These are phyloP conservation scores for Rhizopus stolonifer DNA, from an alignment of 371 early-diverging fungal genomes.

Conservation along the genomic window DNA sequence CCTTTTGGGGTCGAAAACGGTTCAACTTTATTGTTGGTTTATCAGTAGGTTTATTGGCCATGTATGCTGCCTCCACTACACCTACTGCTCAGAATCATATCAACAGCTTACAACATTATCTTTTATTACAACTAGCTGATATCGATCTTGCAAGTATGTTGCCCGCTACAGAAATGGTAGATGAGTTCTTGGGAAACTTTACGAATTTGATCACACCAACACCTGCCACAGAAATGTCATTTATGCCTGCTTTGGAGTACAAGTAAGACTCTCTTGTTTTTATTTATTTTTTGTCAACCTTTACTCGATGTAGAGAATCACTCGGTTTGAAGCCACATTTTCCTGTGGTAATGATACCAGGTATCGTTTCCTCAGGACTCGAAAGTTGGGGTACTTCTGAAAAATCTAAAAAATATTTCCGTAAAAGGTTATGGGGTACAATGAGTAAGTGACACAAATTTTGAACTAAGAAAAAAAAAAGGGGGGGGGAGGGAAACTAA, in stretches of 20 bases:
- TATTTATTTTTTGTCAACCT: neutral
- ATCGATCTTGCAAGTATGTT: constrained; percentile 64
- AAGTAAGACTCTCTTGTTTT: constrained; percentile 21
- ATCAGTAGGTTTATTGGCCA: constrained; percentile 25
- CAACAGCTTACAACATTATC: constrained; percentile 39
- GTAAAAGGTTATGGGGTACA: constrained; percentile 94
- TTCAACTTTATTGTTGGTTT: constrained; percentile 45
- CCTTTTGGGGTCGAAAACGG: constrained; percentile 36
- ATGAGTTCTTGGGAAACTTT: constrained; percentile 68
- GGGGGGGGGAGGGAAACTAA: too few relatives aligned
- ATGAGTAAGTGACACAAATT: constrained; percentile 44
- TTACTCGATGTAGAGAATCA: constrained; percentile 15
- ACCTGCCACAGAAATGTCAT: constrained; percentile 46
- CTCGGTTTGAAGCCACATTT: constrained; percentile 50
- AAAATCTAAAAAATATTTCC: constrained; percentile 77
- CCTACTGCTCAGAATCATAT: constrained; percentile 40
- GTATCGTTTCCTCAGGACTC: constrained; percentile 86
- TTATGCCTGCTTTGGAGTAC: constrained; percentile 49
- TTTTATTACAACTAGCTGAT: constrained; percentile 51
- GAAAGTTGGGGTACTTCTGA: constrained; percentile 88
- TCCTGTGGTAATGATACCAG: constrained; percentile 89
- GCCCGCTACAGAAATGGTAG: constrained; percentile 66
- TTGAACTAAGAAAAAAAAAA: neutral
- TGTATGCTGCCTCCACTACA: constrained; percentile 35
- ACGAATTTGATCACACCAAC: constrained; percentile 53